Evolutionary conservation across 2,329 filamentous ascomycete species (phyloP).

Genomic region (Colletotrichum acutatum): DNA sequence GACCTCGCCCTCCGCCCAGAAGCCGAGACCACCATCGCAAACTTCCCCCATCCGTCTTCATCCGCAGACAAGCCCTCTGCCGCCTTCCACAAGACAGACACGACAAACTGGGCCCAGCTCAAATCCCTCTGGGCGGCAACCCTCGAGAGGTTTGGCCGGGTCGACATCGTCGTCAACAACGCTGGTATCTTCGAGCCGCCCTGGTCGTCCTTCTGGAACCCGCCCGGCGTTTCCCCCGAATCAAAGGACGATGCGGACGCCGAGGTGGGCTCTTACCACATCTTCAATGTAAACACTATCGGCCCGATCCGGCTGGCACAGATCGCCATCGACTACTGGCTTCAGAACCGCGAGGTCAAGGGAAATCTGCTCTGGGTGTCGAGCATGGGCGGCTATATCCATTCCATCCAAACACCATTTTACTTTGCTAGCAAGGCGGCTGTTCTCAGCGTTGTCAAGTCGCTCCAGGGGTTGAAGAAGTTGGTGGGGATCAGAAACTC

Average conservation of each 20-base stretch:
- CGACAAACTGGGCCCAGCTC: conserved; percentile 42
- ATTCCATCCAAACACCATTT: conserved; percentile 42
- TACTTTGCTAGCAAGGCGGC: conserved; percentile 45
- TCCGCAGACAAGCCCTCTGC: background rate
- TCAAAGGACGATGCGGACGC: conserved; percentile 38
- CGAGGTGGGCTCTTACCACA: conserved; percentile 39
- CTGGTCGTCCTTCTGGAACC: conserved; percentile 41
- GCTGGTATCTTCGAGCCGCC: conserved; percentile 43
- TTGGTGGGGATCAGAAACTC: background rate
- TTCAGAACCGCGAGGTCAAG: conserved; percentile 36
- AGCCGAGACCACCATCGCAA: conserved; percentile 36
- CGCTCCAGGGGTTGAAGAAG: background rate
- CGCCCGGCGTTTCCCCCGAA: conserved; percentile 38
- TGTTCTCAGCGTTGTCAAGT: conserved; percentile 26
- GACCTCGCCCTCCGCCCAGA: conserved; percentile 40
- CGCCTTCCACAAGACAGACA: conserved; percentile 41
- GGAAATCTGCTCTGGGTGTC: conserved; percentile 51
- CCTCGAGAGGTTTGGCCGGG: conserved; percentile 25
- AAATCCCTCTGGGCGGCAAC: conserved; percentile 38
- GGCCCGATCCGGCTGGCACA: conserved; percentile 42
- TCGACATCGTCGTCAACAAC: conserved; percentile 37
- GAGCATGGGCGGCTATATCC: conserved; percentile 43
- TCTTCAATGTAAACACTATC: conserved; percentile 40
- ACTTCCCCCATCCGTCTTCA: conserved; percentile 4
- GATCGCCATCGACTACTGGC: conserved; percentile 44